Conservation (phyloP, 1,284 basidiomycete species). For the Ustilago tritici region DNA sequence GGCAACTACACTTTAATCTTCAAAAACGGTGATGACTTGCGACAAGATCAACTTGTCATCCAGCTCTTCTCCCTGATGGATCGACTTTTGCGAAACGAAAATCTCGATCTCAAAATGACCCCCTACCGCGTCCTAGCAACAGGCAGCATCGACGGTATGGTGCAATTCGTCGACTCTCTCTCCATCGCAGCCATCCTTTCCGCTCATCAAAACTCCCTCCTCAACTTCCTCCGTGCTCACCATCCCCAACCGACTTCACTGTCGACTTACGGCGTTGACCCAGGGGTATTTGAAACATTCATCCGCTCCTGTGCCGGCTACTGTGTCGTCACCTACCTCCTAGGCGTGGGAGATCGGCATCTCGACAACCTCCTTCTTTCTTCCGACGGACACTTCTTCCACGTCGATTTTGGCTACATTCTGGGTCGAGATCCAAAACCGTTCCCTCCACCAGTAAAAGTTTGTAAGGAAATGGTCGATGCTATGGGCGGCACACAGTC, state of each 20-base stretch:
- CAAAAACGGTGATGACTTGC: slow-evolving; percentile 98
- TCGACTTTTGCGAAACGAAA: slow-evolving; percentile 89
- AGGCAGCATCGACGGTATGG: slow-evolving; percentile 91
- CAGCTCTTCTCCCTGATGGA: slow-evolving; percentile 99
- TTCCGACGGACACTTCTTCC: slow-evolving; percentile 81
- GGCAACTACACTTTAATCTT: slow-evolving; percentile 87
- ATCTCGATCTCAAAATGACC: slow-evolving; percentile 90
- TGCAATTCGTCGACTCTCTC: slow-evolving; percentile 93
- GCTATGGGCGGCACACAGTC: slow-evolving; percentile 85
- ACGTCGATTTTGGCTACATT: slow-evolving; percentile 98
- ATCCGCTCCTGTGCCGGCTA: slow-evolving; percentile 97
- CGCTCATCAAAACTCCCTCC: slow-evolving; percentile 77
- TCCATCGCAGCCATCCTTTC: slow-evolving; percentile 92
- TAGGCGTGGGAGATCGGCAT: slow-evolving; percentile 97
- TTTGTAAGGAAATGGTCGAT: slow-evolving; percentile 99
- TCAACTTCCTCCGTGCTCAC: slow-evolving; percentile 86
- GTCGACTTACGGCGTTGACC: slow-evolving; percentile 91
- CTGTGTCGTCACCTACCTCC: slow-evolving; percentile 94
- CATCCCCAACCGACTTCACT: slow-evolving; percentile 92
- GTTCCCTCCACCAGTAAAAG: slow-evolving; percentile 96
- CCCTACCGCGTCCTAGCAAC: slow-evolving; percentile 96
- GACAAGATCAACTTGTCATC: slow-evolving; percentile 96
- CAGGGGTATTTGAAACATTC: slow-evolving; percentile 93
- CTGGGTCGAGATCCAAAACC: slow-evolving; percentile 97
- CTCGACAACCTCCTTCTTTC: slow-evolving; percentile 93